Base-by-base conservation (phyloP, 768 basidiomycete species). In the Lactarius pseudohatsudake region DNA sequence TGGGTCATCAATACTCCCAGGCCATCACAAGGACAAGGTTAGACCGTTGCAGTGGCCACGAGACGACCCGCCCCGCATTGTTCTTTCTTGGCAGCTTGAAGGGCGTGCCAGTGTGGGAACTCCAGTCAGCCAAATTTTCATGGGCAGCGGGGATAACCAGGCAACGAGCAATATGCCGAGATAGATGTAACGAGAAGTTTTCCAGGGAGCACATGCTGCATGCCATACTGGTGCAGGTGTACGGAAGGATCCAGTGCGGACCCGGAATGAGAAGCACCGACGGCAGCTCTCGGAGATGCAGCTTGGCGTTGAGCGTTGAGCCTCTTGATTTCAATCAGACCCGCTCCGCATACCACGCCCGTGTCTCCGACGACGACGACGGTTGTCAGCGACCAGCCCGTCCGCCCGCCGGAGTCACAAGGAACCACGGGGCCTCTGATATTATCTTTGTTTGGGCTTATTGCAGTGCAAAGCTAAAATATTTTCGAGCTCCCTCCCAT, bases 201-300 rank as follows among this genome's bases (percentile, higher is more conserved):
- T 53, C 13, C n/a, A 6, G 26, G 50, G 55, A 56, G 8, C 60
- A 61, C 47, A 61, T 61, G 60, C n/a, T 61, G 15, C 45, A 53
- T 61, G 60, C 34, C 60, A 53, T 34, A 30, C 59, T 57, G 15
- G 26, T 15, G 22, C 43, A 28, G 9, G 32, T 34, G 26, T 10
- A 26, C 50, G 50, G 50, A 45, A 32, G 9, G 47, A 30, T 64
- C 57, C 26, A 28, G 34, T 50, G 57, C 58, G 32, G 50, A 55
- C 64, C 34, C 53, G 59, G 59, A 56, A 47, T 61, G 32, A 59
- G 53, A 60, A 55, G 16, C 7, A 28, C 32, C 43, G 26, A 22
- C 59, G 59, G 64, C 40, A 36, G 38, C 36, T 18, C 36, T 61
- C 34, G 54, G 55, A 36, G n/a, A 13, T 43, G 58, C 45, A 22